A percentile compares a stretch with the other conserved stretches of the same genome.
Evolutionary conservation across 305 asterid species (phyloP).

Genomic region (Solanum aculeatissimum): DNA sequence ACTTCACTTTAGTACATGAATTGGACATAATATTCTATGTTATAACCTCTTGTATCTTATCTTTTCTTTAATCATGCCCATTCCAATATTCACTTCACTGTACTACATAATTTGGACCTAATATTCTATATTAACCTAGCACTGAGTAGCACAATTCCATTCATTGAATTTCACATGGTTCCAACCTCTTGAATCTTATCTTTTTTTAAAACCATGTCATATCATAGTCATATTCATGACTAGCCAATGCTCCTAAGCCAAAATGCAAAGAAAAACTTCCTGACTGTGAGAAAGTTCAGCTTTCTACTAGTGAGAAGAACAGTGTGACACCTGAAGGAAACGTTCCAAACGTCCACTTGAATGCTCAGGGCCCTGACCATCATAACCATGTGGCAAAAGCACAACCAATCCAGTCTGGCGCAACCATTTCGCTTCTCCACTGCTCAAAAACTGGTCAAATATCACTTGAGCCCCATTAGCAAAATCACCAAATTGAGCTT

Average conservation of each 20-base stretch:
- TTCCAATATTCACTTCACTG: neutral
- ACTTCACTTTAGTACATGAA: neutral
- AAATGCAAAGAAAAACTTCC: neutral
- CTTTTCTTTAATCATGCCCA: neutral
- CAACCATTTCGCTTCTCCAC: constrained; percentile 97
- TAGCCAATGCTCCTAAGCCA: neutral
- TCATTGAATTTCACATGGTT: neutral
- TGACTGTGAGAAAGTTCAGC: neutral
- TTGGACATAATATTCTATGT: neutral
- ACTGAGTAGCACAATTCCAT: neutral
- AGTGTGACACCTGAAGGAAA: constrained; percentile 61
- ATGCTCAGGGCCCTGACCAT: constrained; percentile 99
- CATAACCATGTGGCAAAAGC: constrained; percentile 95
- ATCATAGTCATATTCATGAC: neutral
- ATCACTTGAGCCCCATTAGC: constrained; percentile 96
- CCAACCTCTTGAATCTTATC: neutral
- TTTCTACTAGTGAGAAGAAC: neutral
- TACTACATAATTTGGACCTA: neutral
- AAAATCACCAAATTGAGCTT: constrained; percentile 98
- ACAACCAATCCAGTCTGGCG: constrained; percentile 91
- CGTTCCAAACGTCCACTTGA: constrained; percentile 98
- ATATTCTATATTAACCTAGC: neutral
- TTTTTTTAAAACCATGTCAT: neutral
- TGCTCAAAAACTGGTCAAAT: constrained; percentile 91
- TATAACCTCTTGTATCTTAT: neutral